These are phyloP conservation scores for Uromyces viciae-fabae DNA, from an alignment of 1,284 basidiomycete species.

Conservation along the genomic window DNA sequence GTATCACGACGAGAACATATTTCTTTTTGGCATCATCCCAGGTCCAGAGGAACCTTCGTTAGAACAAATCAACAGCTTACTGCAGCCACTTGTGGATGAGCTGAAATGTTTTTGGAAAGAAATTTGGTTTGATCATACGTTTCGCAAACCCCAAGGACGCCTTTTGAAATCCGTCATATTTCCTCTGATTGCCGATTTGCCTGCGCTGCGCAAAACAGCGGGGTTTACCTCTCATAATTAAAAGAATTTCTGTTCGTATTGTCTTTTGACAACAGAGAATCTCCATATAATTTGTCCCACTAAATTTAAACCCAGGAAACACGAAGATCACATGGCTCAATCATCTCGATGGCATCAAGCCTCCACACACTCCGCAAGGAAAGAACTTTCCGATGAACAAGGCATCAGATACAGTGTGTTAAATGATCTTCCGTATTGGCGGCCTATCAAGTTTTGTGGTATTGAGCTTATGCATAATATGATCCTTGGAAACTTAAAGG, in stretches of 20 bases:
- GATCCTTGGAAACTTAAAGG: conserved; percentile 12
- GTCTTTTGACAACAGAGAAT: neutral
- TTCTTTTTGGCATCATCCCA: conserved; percentile 31
- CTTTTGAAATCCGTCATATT: conserved; percentile 2
- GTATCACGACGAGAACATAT: conserved; percentile 23
- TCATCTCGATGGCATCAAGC: neutral
- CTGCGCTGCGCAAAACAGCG: conserved; percentile 21
- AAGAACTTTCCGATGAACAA: neutral
- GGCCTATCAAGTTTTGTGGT: neutral
- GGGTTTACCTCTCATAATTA: conserved; percentile 16
- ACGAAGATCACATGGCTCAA: neutral
- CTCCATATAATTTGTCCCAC: neutral
- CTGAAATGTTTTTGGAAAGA: neutral
- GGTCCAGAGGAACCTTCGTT: conserved; percentile 26
- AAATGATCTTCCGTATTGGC: conserved; percentile 21
- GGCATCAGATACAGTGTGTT: conserved; percentile 4
- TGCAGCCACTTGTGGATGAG: conserved; percentile 9
- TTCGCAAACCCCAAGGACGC: neutral
- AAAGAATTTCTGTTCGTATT: conserved; percentile 5
- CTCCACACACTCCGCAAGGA: neutral
- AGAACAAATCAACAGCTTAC: neutral
- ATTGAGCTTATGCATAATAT: conserved; percentile 20
- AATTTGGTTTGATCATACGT: neutral
- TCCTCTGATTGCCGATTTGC: conserved; percentile 37
- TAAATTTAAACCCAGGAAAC: neutral